A percentile compares a stretch with the other conserved stretches of the same genome.
phyloP scores from a whole-genome alignment of 129 eudicot species.

The Flaveria bidentis region DNA sequence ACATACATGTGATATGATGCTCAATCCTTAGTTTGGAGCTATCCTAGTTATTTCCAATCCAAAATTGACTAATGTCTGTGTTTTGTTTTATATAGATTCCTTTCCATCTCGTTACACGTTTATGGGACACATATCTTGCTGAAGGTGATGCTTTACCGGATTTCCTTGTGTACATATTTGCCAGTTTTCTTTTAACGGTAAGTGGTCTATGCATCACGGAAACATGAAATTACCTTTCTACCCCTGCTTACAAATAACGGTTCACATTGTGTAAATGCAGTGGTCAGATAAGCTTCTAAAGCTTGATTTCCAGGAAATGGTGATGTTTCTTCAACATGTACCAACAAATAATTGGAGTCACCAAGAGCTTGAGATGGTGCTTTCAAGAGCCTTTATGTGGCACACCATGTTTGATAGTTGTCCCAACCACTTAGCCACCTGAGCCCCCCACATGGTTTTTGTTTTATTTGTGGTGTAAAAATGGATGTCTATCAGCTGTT shows the following conservation, averaged over 20 bases:
- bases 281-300: conserved; percentile 88
- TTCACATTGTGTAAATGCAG: conserved; percentile 42
- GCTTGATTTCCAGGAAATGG: conserved; percentile 98
- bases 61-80: conserved; percentile 13
- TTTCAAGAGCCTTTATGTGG: conserved; percentile 95
- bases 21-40: no score
- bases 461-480: conserved; percentile 29
- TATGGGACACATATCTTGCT: conserved; percentile 99
- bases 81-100: conserved; percentile 62
- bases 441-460: conserved; percentile 9
- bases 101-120: conserved; percentile 86
- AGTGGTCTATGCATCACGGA: conserved; percentile 8
- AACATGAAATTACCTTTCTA: conserved; percentile 4
- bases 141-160: conserved; percentile 97
- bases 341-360: conserved; percentile 83
- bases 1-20: no score
- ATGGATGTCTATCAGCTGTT: conserved; percentile 28
- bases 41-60: neutral
- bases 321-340: conserved; percentile 95
- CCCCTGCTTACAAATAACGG: neutral
- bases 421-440: conserved; percentile 84
- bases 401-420: conserved; percentile 84
- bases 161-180: conserved; percentile 88
- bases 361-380: conserved; percentile 86
- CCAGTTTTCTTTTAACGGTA: conserved; percentile 93